Conservation (phyloP, 192 early-diverging fungal species). For the Coemansia umbellata region DNA sequence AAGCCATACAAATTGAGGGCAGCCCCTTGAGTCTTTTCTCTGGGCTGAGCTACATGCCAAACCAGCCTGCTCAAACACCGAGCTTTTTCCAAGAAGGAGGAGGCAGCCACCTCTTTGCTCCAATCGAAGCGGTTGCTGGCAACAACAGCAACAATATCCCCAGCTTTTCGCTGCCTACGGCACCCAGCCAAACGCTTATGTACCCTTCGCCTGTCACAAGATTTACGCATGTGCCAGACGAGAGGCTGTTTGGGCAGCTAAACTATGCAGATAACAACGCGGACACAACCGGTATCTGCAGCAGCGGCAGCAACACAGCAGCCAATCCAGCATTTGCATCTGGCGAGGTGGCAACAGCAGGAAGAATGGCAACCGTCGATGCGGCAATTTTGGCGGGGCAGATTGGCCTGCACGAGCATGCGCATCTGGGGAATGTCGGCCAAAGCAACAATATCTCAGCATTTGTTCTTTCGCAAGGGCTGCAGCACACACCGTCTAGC, state of each 20-base stretch:
- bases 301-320: slow-evolving; percentile 16
- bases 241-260: slow-evolving; percentile 27
- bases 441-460: not conserved
- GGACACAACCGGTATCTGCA: too few relatives aligned
- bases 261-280: slow-evolving; percentile 28
- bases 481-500: slow-evolving; percentile 1
- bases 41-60: not conserved
- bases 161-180: not conserved
- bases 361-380: slow-evolving; percentile 4
- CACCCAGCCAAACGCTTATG: not conserved
- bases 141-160: not conserved
- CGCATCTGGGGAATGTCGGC: not conserved
- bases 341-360: slow-evolving; percentile 10
- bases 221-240: slow-evolving; percentile 17
- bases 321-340: slow-evolving; percentile 8
- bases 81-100: not conserved
- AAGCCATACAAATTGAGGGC: too few relatives aligned
- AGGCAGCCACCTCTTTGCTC: not conserved
- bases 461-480: not conserved
- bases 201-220: slow-evolving; percentile 30
- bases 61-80: not conserved
- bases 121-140: not conserved
- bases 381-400: not conserved
- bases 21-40: too few relatives aligned
- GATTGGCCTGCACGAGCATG: not conserved